These are phyloP conservation scores for Nepenthes gracilis DNA, from an alignment of 148 eudicot genomes.

Conservation along the genomic window DNA sequence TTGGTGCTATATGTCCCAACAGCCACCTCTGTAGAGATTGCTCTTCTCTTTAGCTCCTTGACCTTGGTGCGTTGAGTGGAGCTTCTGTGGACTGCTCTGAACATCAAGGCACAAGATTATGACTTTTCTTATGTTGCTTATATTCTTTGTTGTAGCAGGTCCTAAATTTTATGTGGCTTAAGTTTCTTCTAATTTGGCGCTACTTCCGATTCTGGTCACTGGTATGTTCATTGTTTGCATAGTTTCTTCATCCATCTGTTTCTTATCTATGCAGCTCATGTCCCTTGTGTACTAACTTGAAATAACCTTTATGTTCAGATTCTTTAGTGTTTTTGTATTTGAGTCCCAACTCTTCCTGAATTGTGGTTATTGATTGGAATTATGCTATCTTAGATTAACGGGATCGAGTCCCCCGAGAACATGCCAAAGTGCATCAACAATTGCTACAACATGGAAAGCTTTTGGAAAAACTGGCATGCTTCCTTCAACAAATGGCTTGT, in stretches of 20 bases:
- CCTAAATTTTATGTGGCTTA: conserved; percentile 96
- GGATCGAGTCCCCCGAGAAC: conserved; percentile 89
- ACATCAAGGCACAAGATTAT: neutral
- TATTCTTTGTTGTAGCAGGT: conserved; percentile 38
- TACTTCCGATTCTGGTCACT: conserved; percentile 88
- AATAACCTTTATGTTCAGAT: too few relatives aligned
- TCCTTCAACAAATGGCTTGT: conserved; percentile 98
- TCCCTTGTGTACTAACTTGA: too few relatives aligned
- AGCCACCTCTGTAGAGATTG: too few relatives aligned
- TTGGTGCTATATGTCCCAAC: too few relatives aligned
- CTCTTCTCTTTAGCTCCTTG: too few relatives aligned
- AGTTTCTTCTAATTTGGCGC: conserved; percentile 92
- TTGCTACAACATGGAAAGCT: conserved; percentile 82
- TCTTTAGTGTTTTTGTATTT: neutral
- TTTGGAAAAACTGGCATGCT: conserved; percentile 99
- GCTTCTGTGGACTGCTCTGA: too few relatives aligned
- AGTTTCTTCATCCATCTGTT: neutral
- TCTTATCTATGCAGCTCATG: neutral
- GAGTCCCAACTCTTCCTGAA: neutral
- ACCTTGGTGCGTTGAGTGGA: too few relatives aligned
- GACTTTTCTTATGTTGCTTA: neutral
- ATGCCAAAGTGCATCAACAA: conserved; percentile 96
- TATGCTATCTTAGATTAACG: conserved; percentile 40
- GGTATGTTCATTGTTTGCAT: conserved; percentile 28
- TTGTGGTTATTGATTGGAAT: neutral